Percentiles rank a stretch among this genome's conserved stretches.
Conservation (phyloP, 2,329 filamentous ascomycete species). For the Diaporthe vaccinii region DNA sequence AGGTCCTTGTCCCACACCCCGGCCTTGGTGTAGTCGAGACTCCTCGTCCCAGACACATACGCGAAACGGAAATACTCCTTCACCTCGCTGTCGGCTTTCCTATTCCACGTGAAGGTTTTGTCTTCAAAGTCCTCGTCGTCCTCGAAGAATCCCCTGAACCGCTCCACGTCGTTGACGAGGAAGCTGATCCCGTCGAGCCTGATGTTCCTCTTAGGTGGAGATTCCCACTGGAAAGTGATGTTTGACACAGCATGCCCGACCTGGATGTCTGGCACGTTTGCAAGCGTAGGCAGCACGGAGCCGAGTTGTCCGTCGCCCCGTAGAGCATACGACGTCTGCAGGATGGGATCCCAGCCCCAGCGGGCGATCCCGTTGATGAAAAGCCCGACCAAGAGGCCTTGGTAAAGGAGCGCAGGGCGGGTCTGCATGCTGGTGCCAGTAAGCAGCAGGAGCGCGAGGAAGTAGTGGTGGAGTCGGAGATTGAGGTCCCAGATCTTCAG, state of each 20-base stretch:
- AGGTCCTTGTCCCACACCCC: slow-evolving; percentile 76
- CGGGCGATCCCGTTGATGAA: slow-evolving; percentile 95
- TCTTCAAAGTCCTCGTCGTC: slow-evolving; percentile 60
- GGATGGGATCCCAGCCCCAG: slow-evolving; percentile 92
- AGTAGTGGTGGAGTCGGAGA: slow-evolving; percentile 95
- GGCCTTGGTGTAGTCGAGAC: slow-evolving; percentile 81
- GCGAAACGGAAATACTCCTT: slow-evolving; percentile 85
- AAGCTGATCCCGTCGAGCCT: slow-evolving; percentile 78
- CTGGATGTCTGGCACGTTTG: slow-evolving; percentile 60
- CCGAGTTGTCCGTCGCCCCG: slow-evolving; percentile 76
- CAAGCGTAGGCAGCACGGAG: slow-evolving; percentile 70
- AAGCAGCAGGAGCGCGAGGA: slow-evolving; percentile 86
- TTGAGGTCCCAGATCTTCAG: slow-evolving; percentile 77
- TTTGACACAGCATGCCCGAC: slow-evolving; percentile 67
- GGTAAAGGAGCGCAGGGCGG: slow-evolving; percentile 85
- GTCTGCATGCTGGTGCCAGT: slow-evolving; percentile 92
- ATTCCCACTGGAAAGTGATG: slow-evolving; percentile 72
- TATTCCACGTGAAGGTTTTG: slow-evolving; percentile 69
- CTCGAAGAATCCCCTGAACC: slow-evolving; percentile 79
- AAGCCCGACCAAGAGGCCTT: slow-evolving; percentile 88
- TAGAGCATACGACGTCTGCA: slow-evolving; percentile 84
- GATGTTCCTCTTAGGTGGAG: slow-evolving; percentile 64
- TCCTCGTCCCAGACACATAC: slow-evolving; percentile 75
- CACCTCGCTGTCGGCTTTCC: slow-evolving; percentile 58
- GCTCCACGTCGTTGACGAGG: slow-evolving; percentile 87